A percentile compares a stretch with the other conserved stretches of the same genome.
Evolutionary conservation across 2,329 filamentous ascomycete genomes (phyloP).

Genomic region (Chaetoscypha palmicola): DNA sequence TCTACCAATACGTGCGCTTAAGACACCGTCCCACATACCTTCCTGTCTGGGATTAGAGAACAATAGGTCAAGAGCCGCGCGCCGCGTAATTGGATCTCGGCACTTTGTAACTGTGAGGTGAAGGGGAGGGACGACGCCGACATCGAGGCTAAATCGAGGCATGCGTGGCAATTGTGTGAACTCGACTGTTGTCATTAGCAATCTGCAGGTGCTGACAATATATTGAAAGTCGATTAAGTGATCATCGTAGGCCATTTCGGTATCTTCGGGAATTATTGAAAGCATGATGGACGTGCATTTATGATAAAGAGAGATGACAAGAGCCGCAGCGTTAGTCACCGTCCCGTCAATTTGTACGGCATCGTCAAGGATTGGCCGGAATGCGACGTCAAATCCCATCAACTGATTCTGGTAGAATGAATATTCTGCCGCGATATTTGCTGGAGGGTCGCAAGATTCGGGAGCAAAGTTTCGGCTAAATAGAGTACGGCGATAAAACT

Average conservation of each 20-base stretch:
- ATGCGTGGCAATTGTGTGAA: slow-evolving; percentile 21
- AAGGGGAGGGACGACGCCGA: slow-evolving; percentile 58
- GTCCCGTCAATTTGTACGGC: slow-evolving; percentile 19
- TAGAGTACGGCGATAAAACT: slow-evolving; percentile 24
- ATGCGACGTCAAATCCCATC: slow-evolving; percentile 21
- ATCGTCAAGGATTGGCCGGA: slow-evolving; percentile 20
- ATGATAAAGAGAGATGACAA: slow-evolving; percentile 21
- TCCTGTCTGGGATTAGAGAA: slow-evolving; percentile 53
- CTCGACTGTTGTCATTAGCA: slow-evolving; percentile 12
- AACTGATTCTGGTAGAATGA: slow-evolving; percentile 15
- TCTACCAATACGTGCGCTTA: slow-evolving; percentile 22
- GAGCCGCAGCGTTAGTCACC: slow-evolving; percentile 19
- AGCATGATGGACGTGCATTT: slow-evolving; percentile 21
- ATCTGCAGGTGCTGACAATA: slow-evolving; percentile 19
- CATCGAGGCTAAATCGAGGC: slow-evolving; percentile 53
- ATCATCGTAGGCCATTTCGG: slow-evolving; percentile 26
- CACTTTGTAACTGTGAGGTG: slow-evolving; percentile 63
- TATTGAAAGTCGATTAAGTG: slow-evolving; percentile 21
- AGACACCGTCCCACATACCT: slow-evolving; percentile 55
- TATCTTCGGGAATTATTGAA: slow-evolving; percentile 14
- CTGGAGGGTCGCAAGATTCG: slow-evolving; percentile 12
- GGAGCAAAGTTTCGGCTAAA: slow-evolving; percentile 22
- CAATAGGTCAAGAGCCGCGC: slow-evolving; percentile 55
- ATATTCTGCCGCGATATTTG: slow-evolving; percentile 15
- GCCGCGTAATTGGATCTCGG: slow-evolving; percentile 47